phyloP scores from a whole-genome alignment of 768 basidiomycete species.

The Crassisporium funariophilum region DNA sequence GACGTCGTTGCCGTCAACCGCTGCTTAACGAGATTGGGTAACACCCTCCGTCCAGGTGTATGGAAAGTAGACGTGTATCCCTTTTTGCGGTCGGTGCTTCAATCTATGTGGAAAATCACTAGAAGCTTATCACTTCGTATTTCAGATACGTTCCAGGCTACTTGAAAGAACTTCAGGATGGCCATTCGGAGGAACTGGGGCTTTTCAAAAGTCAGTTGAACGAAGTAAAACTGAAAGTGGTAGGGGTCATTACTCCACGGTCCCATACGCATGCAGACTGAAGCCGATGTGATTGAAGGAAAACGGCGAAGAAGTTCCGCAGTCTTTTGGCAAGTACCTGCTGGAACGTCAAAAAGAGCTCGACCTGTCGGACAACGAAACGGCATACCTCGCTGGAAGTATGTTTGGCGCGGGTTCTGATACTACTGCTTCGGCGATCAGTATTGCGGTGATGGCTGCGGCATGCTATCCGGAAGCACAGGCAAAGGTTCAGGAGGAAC shows the following conservation, averaged over 20 bases:
- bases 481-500: constrained; percentile 50
- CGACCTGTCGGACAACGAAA: constrained; percentile 56
- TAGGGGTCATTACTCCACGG: constrained; percentile 21
- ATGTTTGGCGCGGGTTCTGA: constrained; percentile 72
- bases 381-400: constrained; percentile 62
- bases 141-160: constrained; percentile 61
- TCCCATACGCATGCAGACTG: not conserved
- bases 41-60: constrained; percentile 43
- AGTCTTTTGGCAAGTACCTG: constrained; percentile 60
- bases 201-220: constrained; percentile 57
- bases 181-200: constrained; percentile 55
- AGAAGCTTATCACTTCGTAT: not conserved
- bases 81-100: constrained; percentile 33
- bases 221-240: constrained; percentile 48
- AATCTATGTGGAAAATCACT: not conserved
- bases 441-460: constrained; percentile 58
- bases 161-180: constrained; percentile 53
- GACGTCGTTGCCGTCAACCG: constrained; percentile 49
- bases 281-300: constrained; percentile 21
- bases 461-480: constrained; percentile 58
- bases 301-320: constrained; percentile 35
- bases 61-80: constrained; percentile 53
- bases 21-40: constrained; percentile 47
- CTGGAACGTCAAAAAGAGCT: constrained; percentile 56
- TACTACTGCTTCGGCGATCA: constrained; percentile 63